Percentiles rank a stretch among this genome's conserved stretches.
phyloP scores from a whole-genome alignment of 2,329 filamentous ascomycete genomes.

The Lachnellula cervina region DNA sequence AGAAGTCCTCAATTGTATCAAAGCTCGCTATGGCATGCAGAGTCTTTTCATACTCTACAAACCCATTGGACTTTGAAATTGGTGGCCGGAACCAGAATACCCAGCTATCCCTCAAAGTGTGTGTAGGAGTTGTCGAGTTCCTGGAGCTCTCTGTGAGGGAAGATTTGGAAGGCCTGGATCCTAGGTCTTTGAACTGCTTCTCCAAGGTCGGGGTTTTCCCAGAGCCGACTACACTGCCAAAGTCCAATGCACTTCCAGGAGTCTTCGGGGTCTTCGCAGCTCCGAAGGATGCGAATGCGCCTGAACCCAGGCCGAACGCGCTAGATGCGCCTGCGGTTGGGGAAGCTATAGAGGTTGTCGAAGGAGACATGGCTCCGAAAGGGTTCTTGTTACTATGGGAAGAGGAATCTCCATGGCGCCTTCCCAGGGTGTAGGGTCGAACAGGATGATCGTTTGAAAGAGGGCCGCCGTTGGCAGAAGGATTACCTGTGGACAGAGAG shows the following conservation, averaged over 20 bases:
- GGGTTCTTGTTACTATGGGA: constrained; percentile 73
- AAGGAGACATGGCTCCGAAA: constrained; percentile 70
- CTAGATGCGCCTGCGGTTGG: constrained; percentile 74
- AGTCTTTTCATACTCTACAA: constrained; percentile 92
- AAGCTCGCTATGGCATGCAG: constrained; percentile 81
- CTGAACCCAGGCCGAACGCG: constrained; percentile 89
- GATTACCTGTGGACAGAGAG: constrained; percentile 70
- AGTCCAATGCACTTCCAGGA: constrained; percentile 73
- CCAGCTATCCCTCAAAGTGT: constrained; percentile 80
- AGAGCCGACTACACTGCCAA: constrained; percentile 51
- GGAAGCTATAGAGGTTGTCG: constrained; percentile 64
- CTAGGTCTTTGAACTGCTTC: constrained; percentile 53
- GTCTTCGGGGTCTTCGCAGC: constrained; percentile 84
- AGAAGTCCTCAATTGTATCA: constrained; percentile 83
- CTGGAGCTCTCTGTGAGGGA: constrained; percentile 8
- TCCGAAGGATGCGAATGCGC: constrained; percentile 95
- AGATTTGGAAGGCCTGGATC: constrained; percentile 23
- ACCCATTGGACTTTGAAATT: constrained; percentile 87
- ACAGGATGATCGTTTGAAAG: constrained; percentile 44
- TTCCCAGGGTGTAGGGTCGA: constrained; percentile 62
- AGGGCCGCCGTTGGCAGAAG: constrained; percentile 36
- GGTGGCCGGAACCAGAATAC: constrained; percentile 96
- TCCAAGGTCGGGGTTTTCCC: constrained; percentile 55
- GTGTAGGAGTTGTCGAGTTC: constrained; percentile 38
- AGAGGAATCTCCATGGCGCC: constrained; percentile 69